These are phyloP conservation scores for Magnaporthiopsis poae DNA, from an alignment of 2,329 filamentous ascomycete species.

Conservation along the genomic window DNA sequence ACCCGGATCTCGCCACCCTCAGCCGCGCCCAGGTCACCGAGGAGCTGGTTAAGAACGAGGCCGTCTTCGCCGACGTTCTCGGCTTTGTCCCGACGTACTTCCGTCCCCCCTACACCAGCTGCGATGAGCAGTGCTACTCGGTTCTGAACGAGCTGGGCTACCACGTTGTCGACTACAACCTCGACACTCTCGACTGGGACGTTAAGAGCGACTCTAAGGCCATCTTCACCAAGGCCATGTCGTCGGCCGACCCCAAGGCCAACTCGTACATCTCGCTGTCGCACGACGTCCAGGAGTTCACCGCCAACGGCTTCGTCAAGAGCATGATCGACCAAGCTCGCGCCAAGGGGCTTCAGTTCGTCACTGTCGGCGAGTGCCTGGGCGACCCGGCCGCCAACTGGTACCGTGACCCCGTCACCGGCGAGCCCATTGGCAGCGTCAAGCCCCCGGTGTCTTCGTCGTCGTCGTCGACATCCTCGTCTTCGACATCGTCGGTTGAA, in stretches of 20 bases:
- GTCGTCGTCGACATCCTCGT: background rate
- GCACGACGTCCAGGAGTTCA: constrained; percentile 38
- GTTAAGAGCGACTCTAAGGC: constrained; percentile 24
- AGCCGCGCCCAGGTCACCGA: constrained; percentile 33
- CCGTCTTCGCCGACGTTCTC: constrained; percentile 32
- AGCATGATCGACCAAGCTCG: constrained; percentile 33
- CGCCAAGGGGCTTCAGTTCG: constrained; percentile 31
- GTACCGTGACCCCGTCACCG: constrained; percentile 32
- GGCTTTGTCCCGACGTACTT: constrained; percentile 36
- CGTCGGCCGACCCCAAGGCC: constrained; percentile 12
- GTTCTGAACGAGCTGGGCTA: constrained; percentile 24
- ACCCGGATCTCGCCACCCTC: constrained; percentile 27
- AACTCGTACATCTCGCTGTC: constrained; percentile 38
- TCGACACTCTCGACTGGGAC: constrained; percentile 25
- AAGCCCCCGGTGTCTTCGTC: background rate
- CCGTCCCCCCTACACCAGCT: constrained; percentile 32
- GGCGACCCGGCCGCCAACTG: constrained; percentile 40
- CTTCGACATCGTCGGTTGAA: background rate
- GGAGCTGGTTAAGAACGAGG: constrained; percentile 33
- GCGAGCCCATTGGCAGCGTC: background rate
- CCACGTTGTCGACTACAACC: constrained; percentile 26
- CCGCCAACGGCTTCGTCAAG: constrained; percentile 34
- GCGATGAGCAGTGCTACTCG: constrained; percentile 20
- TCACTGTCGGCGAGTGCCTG: constrained; percentile 47
- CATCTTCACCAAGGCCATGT: constrained; percentile 16